phyloP scores from a whole-genome alignment of 164 flowering plant species.

The Stephania japonica region DNA sequence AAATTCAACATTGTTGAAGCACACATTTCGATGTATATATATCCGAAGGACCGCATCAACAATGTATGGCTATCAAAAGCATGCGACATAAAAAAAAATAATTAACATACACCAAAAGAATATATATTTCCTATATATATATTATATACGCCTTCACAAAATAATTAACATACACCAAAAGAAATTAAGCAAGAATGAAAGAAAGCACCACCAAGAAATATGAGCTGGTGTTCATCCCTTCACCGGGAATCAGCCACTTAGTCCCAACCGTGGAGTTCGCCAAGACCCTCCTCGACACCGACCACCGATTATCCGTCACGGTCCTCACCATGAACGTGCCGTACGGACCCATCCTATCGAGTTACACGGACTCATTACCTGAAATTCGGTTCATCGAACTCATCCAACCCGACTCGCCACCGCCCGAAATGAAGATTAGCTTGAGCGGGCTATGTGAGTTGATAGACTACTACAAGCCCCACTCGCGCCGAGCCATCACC shows the following conservation, averaged over 20 bases:
- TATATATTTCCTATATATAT: too few relatives aligned
- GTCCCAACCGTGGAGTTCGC: slow-evolving; percentile 9
- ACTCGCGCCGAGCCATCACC: slow-evolving; percentile 12
- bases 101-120: neutral
- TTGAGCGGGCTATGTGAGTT: neutral
- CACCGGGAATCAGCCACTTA: slow-evolving; percentile 8
- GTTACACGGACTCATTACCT: neutral
- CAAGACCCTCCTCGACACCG: neutral
- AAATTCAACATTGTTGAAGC: too few relatives aligned
- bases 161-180: neutral
- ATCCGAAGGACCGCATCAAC: too few relatives aligned
- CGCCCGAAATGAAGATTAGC: neutral
- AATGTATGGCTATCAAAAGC: too few relatives aligned
- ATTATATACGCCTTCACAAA: neutral
- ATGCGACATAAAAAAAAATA: too few relatives aligned
- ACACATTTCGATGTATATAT: too few relatives aligned
- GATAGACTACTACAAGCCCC: slow-evolving; percentile 17
- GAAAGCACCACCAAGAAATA: neutral
- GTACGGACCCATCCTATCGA: neutral
- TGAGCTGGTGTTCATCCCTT: slow-evolving; percentile 8
- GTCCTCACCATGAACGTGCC: slow-evolving; percentile 10
- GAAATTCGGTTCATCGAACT: slow-evolving; percentile 11
- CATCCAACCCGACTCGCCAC: neutral
- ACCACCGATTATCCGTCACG: slow-evolving; percentile 15
- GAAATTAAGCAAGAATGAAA: too few relatives aligned